These are phyloP conservation scores for Astrocystis sublimbata DNA, from an alignment of 495 filamentous ascomycete genomes.

Conservation along the genomic window DNA sequence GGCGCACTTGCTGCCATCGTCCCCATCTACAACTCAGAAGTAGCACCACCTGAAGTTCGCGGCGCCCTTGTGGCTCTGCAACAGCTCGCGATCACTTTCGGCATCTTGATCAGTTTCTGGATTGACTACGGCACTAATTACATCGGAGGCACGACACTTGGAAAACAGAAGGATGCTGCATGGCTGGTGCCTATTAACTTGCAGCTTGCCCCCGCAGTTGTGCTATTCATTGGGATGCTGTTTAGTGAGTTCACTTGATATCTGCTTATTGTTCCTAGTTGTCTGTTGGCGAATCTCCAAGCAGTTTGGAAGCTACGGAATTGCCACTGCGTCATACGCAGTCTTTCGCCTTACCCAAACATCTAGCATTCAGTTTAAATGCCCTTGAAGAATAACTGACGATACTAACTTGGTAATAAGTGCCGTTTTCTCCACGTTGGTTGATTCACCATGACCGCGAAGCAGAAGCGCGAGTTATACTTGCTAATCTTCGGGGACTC, in stretches of 20 bases:
- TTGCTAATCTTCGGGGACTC: slow-evolving; percentile 66
- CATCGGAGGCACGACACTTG: slow-evolving; percentile 67
- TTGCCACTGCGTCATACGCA: too few species aligned
- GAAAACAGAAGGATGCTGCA: slow-evolving; percentile 63
- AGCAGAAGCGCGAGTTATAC: slow-evolving; percentile 65
- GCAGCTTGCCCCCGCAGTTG: slow-evolving; percentile 60
- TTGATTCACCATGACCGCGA: slow-evolving; percentile 72
- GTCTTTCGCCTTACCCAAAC: too few species aligned
- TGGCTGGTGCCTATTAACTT: slow-evolving; percentile 69
- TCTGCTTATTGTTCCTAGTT: too few species aligned
- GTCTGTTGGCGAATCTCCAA: too few species aligned
- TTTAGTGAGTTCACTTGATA: slow-evolving; percentile 42
- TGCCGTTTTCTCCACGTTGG: slow-evolving; percentile 84
- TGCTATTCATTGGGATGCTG: slow-evolving; percentile 68
- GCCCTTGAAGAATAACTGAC: background rate
- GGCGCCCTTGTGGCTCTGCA: slow-evolving; percentile 76
- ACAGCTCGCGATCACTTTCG: slow-evolving; percentile 79
- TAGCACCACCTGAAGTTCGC: slow-evolving; percentile 59
- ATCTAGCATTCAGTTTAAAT: too few species aligned
- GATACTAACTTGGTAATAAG: slow-evolving; percentile 22
- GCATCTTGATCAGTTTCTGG: slow-evolving; percentile 85
- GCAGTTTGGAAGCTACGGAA: too few species aligned
- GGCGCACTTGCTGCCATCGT: slow-evolving; percentile 68
- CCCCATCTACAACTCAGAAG: slow-evolving; percentile 70
- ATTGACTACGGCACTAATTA: slow-evolving; percentile 77